These are phyloP conservation scores for Monilinia vaccinii-corymbosi DNA, from an alignment of 2,329 filamentous ascomycete genomes.

Conservation along the genomic window DNA sequence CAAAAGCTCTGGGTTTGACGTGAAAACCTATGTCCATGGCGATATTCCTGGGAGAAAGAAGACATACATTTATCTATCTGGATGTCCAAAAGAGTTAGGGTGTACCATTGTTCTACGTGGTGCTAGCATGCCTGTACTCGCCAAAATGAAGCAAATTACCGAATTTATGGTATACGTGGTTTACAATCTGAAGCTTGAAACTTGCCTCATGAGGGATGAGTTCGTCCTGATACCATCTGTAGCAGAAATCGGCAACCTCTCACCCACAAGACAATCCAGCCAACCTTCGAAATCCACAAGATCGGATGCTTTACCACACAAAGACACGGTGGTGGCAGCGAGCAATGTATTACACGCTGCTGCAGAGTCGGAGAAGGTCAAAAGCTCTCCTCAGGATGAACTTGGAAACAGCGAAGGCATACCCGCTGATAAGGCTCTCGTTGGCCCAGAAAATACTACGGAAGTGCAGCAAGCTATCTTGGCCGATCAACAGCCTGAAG, in stretches of 20 bases:
- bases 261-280: slow-evolving; percentile 27
- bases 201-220: slow-evolving; percentile 86
- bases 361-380: slow-evolving; percentile 11
- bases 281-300: slow-evolving; percentile 10
- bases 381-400: slow-evolving; percentile 1
- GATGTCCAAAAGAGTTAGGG: slow-evolving; percentile 79
- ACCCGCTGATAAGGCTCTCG: neutral
- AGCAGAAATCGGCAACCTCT: slow-evolving; percentile 38
- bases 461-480: neutral
- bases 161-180: slow-evolving; percentile 99
- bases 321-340: slow-evolving; percentile 19
- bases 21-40: slow-evolving; percentile 87
- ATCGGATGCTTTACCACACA: slow-evolving; percentile 3
- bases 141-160: slow-evolving; percentile 82
- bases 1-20: slow-evolving; percentile 77
- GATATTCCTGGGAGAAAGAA: slow-evolving; percentile 69
- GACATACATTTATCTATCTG: slow-evolving; percentile 91
- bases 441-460: neutral
- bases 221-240: slow-evolving; percentile 72
- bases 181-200: slow-evolving; percentile 94
- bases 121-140: slow-evolving; percentile 59
- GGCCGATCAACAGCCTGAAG: slow-evolving; percentile 5
- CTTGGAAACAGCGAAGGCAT: neutral
- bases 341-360: slow-evolving; percentile 23
- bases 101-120: slow-evolving; percentile 92